A percentile compares a stretch with the other conserved stretches of the same genome.
Conservation (phyloP, 1,139 yeast genomes). For the Saccharomyces hybrid region DNA sequence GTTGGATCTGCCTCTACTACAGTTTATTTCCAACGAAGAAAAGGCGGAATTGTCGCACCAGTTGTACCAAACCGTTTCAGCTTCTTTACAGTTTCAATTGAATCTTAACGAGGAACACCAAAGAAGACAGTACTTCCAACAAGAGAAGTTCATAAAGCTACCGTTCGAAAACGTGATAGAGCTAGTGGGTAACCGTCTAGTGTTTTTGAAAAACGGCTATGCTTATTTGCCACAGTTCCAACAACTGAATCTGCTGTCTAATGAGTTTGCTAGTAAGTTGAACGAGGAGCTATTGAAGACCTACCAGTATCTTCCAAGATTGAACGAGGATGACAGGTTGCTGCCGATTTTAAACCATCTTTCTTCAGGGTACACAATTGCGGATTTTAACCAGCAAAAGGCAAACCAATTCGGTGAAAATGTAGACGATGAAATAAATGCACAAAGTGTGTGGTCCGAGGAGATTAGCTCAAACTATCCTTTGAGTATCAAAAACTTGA, state of each 20-base stretch:
- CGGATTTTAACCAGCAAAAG: constrained; percentile 38
- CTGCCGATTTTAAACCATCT: constrained; percentile 76
- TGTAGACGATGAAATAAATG: constrained; percentile 45
- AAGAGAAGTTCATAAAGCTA: constrained; percentile 65
- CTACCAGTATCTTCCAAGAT: constrained; percentile 69
- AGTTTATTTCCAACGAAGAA: constrained; percentile 58
- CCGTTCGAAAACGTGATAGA: constrained; percentile 84
- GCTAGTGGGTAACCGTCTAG: constrained; percentile 61
- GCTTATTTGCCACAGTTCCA: constrained; percentile 83
- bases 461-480: constrained; percentile 66
- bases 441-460: constrained; percentile 51
- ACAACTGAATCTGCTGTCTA: constrained; percentile 61
- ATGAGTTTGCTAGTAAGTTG: constrained; percentile 59
- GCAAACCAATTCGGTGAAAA: constrained; percentile 33
- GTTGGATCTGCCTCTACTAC: constrained; percentile 59
- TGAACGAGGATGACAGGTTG: constrained; percentile 88
- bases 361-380: constrained; percentile 61
- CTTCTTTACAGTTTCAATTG: constrained; percentile 30
- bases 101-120: constrained; percentile 31
- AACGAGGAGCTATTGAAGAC: constrained; percentile 52
- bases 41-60: constrained; percentile 43
- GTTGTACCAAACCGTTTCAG: constrained; percentile 44
- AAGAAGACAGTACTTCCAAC: constrained; percentile 36
- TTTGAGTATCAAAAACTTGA: constrained; percentile 67
- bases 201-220: constrained; percentile 56